phyloP scores from a whole-genome alignment of 73 alveolate species.

The Stentor coeruleus region DNA sequence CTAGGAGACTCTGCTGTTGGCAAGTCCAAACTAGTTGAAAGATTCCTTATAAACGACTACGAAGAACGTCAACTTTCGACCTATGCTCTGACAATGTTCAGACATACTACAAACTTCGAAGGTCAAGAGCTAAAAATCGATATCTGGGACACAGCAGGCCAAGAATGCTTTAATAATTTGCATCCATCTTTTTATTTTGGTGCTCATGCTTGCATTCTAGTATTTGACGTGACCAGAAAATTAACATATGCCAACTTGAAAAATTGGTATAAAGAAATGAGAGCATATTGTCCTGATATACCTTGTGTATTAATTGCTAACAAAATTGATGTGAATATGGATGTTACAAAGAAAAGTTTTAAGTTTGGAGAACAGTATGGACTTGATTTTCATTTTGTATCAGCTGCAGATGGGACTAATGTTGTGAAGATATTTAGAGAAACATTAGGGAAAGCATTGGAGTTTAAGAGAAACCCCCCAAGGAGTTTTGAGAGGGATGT shows the following conservation, averaged over 20 bases:
- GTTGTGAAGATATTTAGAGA: slow-evolving; percentile 90
- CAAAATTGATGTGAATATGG: too few species aligned
- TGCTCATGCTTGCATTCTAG: slow-evolving; percentile 79
- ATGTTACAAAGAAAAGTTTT: too few species aligned
- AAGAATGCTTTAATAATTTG: slow-evolving; percentile 70
- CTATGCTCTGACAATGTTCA: slow-evolving; percentile 49
- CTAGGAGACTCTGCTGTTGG: slow-evolving; percentile 92
- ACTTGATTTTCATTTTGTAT: slow-evolving; percentile 81
- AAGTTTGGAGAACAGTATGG: slow-evolving; percentile 81
- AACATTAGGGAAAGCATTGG: slow-evolving; percentile 71
- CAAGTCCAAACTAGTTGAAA: slow-evolving; percentile 64
- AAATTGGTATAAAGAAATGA: slow-evolving; percentile 90
- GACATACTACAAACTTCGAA: slow-evolving; percentile 51
- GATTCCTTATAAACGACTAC: slow-evolving; percentile 62
- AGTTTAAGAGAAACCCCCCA: slow-evolving; percentile 79
- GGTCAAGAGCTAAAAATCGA: slow-evolving; percentile 67
- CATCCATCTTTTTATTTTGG: slow-evolving; percentile 82
- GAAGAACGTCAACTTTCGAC: slow-evolving; percentile 23
- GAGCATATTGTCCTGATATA: slow-evolving; percentile 83
- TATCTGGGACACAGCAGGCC: slow-evolving; percentile 91
- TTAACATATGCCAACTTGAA: slow-evolving; percentile 80
- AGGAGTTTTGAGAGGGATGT: too few species aligned
- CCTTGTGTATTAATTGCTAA: slow-evolving; percentile 91
- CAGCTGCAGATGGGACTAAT: slow-evolving; percentile 97
- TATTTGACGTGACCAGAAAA: too few species aligned